Conservation (phyloP, 2,329 filamentous ascomycete species). For the Ascochyta koolunga region DNA sequence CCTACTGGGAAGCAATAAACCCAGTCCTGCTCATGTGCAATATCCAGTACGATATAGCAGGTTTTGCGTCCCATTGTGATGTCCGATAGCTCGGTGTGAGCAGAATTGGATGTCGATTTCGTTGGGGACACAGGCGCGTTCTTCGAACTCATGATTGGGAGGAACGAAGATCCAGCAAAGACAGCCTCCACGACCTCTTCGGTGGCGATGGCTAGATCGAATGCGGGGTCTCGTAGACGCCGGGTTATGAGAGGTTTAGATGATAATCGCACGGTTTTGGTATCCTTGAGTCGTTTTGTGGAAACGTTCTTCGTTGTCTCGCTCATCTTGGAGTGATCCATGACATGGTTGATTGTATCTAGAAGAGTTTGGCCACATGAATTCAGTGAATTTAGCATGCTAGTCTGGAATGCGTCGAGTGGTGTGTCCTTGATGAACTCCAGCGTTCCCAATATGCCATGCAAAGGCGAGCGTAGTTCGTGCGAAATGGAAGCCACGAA, state of each 20-base stretch:
- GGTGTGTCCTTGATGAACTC: constrained; percentile 57
- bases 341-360: constrained; percentile 50
- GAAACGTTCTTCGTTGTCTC: constrained; percentile 44
- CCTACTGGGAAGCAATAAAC: constrained; percentile 49
- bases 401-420: constrained; percentile 50
- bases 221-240: constrained; percentile 21
- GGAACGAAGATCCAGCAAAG: constrained; percentile 43
- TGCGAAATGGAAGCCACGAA: constrained; percentile 61
- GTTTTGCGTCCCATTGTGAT: constrained; percentile 18
- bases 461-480: constrained; percentile 56
- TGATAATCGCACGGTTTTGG: constrained; percentile 34
- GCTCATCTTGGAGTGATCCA: constrained; percentile 40
- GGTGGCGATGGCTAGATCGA: constrained; percentile 27
- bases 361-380: constrained; percentile 57
- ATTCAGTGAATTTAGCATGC: constrained; percentile 53
- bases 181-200: constrained; percentile 36
- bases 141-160: constrained; percentile 19
- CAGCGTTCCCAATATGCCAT: constrained; percentile 51
- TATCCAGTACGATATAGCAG: constrained; percentile 37
- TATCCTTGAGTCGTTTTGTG: constrained; percentile 40
- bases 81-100: background rate
- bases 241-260: constrained; percentile 40
- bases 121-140: constrained; percentile 11
- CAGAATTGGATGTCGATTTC: constrained; percentile 9
- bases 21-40: constrained; percentile 46